Base-by-base conservation (phyloP, 23 red algal genomes). In the Gracilariopsis chorda region DNA sequence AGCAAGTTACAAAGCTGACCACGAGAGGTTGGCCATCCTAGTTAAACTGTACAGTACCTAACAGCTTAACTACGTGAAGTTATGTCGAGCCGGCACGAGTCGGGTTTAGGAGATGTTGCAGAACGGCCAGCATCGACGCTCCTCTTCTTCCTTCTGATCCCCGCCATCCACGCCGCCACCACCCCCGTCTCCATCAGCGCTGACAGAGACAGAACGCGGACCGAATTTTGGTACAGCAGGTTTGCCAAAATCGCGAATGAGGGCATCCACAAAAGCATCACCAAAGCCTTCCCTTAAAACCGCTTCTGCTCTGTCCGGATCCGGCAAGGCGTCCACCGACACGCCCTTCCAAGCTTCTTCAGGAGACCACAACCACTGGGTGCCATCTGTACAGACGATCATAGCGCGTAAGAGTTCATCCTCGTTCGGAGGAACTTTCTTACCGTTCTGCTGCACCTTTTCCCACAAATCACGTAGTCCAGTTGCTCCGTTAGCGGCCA, bases 401-500 rank as follows among this genome's bases (percentile, higher is more conserved):
- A 86, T 25, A 12, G 86, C 49, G 10, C 36, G 19, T 19, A 68
- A 51, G 29, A 80, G 24, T 16, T 7, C 71, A 56, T 45, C 73
- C 24, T 28, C 69, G 32, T 90, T 69, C 7, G 28, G 11, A 7
- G 71, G 71, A 3, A 67, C 43, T 0, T 21, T 36, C 17, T 79
- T 10, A n/a, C 16, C 20, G 19, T 71, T 71, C 20, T 12, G 48
- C 47, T 55, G 32, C 11, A 48, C 68, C 37, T 63, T 67, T 13
- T 90, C 72, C 52, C 58, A 90, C 4, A 90, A 53, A 42, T 62
- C 46, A 14, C 86, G 57, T n/a, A 77, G 79, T 3, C 86, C 72
- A 3, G 2, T 42, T n/a, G 42, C 70, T n/a, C 33, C 52, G 33
- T 51, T 75, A 3, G 32, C 35, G 3, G 45, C 46, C 53, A 67